Evolutionary conservation across 2,329 filamentous ascomycete species (phyloP), one percentile per base, ranked within the genome.

Genomic region (Cercospora citrullina): DNA sequence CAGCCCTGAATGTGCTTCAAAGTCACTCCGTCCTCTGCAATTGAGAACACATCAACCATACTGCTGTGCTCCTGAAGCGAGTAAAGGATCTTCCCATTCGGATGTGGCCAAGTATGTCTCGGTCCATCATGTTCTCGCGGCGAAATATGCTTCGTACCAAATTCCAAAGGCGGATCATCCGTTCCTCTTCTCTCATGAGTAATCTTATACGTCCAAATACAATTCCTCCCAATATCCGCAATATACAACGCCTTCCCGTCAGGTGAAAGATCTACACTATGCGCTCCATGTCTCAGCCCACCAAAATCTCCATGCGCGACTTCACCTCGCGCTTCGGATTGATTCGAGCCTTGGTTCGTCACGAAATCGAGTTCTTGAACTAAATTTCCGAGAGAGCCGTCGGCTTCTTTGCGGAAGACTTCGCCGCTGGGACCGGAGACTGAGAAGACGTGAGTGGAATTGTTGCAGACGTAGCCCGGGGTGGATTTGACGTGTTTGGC

Each of bases 11-110:
- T 67, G 53, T 77, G 74, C 28, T 74, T 39, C 45, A 78, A 66
- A 0, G 72, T 75, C 3, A 74, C 73, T 4, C 76, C 75, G 45
- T 77, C 74, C 1, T 70, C 64, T 7, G 69, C 70, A 7, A 78
- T 69, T 7, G 71, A 57, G 55, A 79, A 78, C 2, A 77, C 68
- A 67, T 78, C 77, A 1, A 79, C 77, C 67, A 77, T 77, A 65
- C 77, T 77, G 39, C 74, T 77, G 65, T 79, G 77, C 71, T 79
- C 77, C 63, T 79, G 77, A 62, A 79, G 53, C 39, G 71, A 72
- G 66, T 79, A 79, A 21, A 79, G 60, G 2, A 77, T 69, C 48
- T 71, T 75, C 2, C 76, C 77, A 28, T 73, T 77, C 1, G 77
- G 76, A 66, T 79, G 77, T 5, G 77, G 77, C 75, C 74, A 77